Evolutionary conservation across 768 basidiomycete species (phyloP), one percentile per base, ranked within the genome.

Genomic region (Atractiella rhizophila): DNA sequence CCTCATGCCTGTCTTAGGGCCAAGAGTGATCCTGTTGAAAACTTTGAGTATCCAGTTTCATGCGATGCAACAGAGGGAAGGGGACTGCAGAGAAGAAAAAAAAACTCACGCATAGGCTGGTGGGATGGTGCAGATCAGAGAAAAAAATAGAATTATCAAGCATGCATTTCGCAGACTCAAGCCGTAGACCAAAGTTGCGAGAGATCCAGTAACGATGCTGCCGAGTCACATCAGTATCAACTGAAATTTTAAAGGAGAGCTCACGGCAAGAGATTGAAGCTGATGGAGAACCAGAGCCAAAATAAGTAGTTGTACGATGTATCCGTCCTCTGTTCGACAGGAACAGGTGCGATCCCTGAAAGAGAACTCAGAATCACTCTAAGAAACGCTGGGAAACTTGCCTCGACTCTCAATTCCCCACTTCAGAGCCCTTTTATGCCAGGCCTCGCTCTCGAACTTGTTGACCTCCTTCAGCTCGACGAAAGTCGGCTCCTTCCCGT

Each of bases 61-160:
- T n/a, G n/a, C n/a, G n/a, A n/a, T n/a, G n/a, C n/a, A n/a, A n/a
- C n/a, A n/a, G n/a, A n/a, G n/a, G n/a, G n/a, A n/a, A n/a, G n/a
- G n/a, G n/a, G n/a, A n/a, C n/a, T n/a, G n/a, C n/a, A 16, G 7
- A 19, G n/a, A 7, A 9, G 16, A 35, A 23, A 12, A 8, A 6
- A 10, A 12, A 21, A 38, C 37, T 20, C 15, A 38, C 37, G 28
- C 23, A 27, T 35, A 20, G 34, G 34, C 37, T 6, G 37, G 37
- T 24, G 37, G 37, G 18, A 38, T n/a, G 8, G 37, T 24, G 28
- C 9, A 6, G 10, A 38, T 20, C 7, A 38, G 11, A 9, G 37
- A 19, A 16, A 38, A 38, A 27, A 38, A 38, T 20, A 38, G 16
- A 21, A 38, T 38, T n/a, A 27, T 38, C 21, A 38, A 38, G 9